Base-by-base conservation (phyloP, 148 eudicot genomes). In the Silene latifolia region DNA sequence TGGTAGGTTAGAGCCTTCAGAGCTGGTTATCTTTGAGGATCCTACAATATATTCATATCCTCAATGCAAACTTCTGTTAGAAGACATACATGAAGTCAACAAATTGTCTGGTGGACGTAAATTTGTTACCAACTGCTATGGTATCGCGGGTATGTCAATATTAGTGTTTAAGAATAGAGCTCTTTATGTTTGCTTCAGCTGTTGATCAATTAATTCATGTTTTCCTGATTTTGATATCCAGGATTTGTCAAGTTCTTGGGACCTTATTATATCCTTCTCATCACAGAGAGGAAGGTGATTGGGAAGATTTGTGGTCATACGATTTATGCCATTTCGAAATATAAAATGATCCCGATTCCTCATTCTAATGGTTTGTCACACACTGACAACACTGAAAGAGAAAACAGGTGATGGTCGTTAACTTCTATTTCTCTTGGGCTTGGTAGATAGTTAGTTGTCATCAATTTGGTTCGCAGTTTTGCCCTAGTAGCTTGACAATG, bases 161-260 rank as follows among this genome's bases (percentile, higher is more conserved):
- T 47, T 62, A 15, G 19, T 29, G 20, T 11, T 29, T 20, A 44
- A 44, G 5, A 23, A 29, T 51, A 27, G 56, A 12, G 56, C 56
- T 51, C 56, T 3, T 61, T 74, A 5, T 67, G 42, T 23, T 3
- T 24, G 63, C 15, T 14, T 39, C n/a, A 11, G 15, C 67, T n/a
- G 18, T 25, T 25, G 15, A 14, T 51, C 24, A 57, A 51, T 71
- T 24, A 23, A 21, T 13, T 63, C 12, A 5, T 39, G 21, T 44
- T 29, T 17, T 29, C 73, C 71, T 82, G 46, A 66, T 62, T 12
- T 66, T 21, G 72, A 21, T 47, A 70, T 75, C 15, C 72, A 94
- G 98, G 98, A 61, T 88, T 91, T 75, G 77, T 90, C 78, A 90
- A 84, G 68, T 87, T 91, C 79, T 68, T 84, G 82, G 95, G 95